These are phyloP conservation scores for Phytophthora colocasiae DNA, from an alignment of 352 stramenopile species.

Conservation along the genomic window DNA sequence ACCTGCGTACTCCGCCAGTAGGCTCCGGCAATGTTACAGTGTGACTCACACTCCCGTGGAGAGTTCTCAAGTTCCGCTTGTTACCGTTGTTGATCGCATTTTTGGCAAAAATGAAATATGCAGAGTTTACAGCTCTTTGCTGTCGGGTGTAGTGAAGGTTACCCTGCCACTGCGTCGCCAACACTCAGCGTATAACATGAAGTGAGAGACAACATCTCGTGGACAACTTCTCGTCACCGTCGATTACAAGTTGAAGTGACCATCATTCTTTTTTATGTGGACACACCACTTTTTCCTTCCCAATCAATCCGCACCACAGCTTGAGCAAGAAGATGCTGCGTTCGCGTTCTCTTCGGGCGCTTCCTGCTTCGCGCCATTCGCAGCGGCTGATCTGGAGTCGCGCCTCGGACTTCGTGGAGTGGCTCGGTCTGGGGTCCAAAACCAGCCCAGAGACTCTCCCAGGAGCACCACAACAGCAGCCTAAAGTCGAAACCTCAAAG, in stretches of 20 bases:
- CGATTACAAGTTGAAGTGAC: neutral
- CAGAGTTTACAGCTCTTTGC: no score
- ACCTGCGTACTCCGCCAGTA: no score
- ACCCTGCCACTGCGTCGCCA: neutral
- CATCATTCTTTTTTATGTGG: neutral
- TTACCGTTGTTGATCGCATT: constrained; percentile 4
- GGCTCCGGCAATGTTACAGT: no score
- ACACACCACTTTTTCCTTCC: constrained; percentile 4
- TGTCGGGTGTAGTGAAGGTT: no score
- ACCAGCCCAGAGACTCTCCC: neutral
- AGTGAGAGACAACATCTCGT: no score
- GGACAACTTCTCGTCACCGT: no score
- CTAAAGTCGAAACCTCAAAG: neutral
- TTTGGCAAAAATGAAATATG: no score
- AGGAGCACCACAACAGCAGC: neutral
- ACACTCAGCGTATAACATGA: no score
- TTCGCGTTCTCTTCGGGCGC: constrained; percentile 7
- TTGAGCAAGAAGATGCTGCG: constrained; percentile 29
- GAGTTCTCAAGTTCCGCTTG: constrained; percentile 13
- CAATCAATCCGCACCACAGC: constrained; percentile 8
- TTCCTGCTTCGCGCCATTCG: constrained; percentile 16
- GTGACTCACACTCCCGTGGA: no score
- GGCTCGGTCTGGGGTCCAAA: constrained; percentile 34
- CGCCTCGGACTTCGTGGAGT: constrained; percentile 45
- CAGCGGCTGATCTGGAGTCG: constrained; percentile 46